Evolutionary conservation across 345 rosid species (phyloP).

Genomic region (Trapa incisa): DNA sequence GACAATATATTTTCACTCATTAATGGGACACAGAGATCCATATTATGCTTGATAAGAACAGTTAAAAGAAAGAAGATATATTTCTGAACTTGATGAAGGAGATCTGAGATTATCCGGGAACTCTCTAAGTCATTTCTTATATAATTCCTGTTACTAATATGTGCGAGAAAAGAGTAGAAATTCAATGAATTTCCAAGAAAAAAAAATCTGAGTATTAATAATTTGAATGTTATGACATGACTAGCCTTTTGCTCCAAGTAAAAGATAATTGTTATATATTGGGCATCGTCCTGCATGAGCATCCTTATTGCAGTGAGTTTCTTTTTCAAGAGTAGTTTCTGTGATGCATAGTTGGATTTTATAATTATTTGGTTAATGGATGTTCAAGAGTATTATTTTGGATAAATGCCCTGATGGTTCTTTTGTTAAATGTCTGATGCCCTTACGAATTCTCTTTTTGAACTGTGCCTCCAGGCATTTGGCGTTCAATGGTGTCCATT

Average conservation of each 20-base stretch:
- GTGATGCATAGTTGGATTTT: not conserved
- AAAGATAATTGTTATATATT: not conserved
- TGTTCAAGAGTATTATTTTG: not conserved
- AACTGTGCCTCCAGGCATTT: slow-evolving; percentile 46
- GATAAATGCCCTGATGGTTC: not conserved
- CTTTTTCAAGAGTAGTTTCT: not conserved
- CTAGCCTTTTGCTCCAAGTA: too few relatives aligned
- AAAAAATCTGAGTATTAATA: not conserved
- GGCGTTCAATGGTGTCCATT: slow-evolving; percentile 97
- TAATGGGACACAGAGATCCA: not conserved
- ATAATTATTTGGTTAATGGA: not conserved
- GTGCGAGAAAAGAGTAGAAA: not conserved
- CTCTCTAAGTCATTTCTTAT: not conserved
- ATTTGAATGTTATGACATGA: too few relatives aligned
- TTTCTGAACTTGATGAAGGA: not conserved
- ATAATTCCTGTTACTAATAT: not conserved
- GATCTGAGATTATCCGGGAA: not conserved
- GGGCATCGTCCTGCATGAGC: not conserved
- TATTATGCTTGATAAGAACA: not conserved
- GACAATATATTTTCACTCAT: not conserved
- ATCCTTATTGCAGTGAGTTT: not conserved
- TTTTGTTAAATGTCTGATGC: not conserved
- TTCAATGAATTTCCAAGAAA: not conserved
- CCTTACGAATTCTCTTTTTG: not conserved
- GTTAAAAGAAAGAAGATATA: not conserved